Base-by-base conservation (phyloP, 176 grass and related monocot species). In the Chrysopogon serrulatus region DNA sequence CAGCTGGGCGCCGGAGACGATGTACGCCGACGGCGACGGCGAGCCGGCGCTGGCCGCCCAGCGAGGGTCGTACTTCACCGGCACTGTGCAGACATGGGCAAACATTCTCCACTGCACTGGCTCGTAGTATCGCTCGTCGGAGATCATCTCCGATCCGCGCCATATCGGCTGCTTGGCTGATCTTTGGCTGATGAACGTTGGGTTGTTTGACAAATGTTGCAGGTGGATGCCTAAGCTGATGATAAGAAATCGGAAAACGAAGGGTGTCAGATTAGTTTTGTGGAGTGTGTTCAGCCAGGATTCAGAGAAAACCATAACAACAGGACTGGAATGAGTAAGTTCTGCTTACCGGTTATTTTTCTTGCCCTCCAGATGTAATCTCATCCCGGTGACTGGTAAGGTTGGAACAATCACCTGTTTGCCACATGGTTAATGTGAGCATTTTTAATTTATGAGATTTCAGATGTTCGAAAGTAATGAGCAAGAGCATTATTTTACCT, bases 321-420 rank as follows among this genome's bases (percentile, higher is more conserved):
- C 11, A 28, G 16, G 40, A 63, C 1, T 17, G 30, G 18, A 8
- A 63, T 15, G 31, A 51, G 33, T 11, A 13, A 24, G 24, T 21
- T 8, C 37, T 24, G 80, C 77, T 89, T 53, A 90, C 93, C 89
- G 34, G 74, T 98, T 88, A 66, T 89, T 95, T 34, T 93, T 95
- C 84, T 90, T 98, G 73, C 96, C 93, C 83, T 98, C 96, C 10
- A 95, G 91, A 79, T 98, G 87, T 68, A 98, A 82, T 60, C 96
- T 86, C 93, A 98, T 92, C 21, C 96, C 96, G 7, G 87, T 98
- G 64, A 95, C n/a, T 10, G 96, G 96, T 51, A 79, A 37, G 68
- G 32, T 90, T 71, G 82, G 86, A 82, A 93, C 77, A 57, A 75
- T 82, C 37, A 98, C 93, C 96, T 95, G 89, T 68, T 71, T 2